Percentiles rank a stretch among this genome's conserved stretches.
Evolutionary conservation across 768 basidiomycete species (phyloP).

Genomic region (Suillus tomentosus): DNA sequence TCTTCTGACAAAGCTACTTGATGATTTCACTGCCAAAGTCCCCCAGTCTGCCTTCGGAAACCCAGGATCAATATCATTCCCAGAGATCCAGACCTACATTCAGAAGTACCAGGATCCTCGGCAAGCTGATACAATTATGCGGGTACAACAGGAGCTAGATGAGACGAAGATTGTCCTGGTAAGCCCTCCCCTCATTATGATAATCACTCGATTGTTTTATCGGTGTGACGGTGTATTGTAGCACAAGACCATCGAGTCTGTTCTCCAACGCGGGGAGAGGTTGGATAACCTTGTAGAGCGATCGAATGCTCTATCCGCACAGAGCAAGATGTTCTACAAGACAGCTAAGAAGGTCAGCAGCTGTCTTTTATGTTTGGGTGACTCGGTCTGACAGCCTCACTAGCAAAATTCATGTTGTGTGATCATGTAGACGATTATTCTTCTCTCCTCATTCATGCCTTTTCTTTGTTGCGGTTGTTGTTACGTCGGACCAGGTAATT

Average conservation of each 20-base stretch:
- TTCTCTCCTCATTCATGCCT: slow-evolving; percentile 16
- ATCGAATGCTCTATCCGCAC: slow-evolving; percentile 82
- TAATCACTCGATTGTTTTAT: slow-evolving; percentile 4
- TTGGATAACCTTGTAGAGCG: slow-evolving; percentile 94
- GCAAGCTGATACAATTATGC: slow-evolving; percentile 98
- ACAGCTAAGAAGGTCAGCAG: slow-evolving; percentile 92
- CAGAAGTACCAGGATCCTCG: slow-evolving; percentile 95
- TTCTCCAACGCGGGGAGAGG: slow-evolving; percentile 94
- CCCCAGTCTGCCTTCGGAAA: slow-evolving; percentile 69
- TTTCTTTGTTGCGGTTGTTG: slow-evolving; percentile 11
- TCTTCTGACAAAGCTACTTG: slow-evolving; percentile 87
- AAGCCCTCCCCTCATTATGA: slow-evolving; percentile 31
- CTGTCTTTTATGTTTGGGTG: slow-evolving; percentile 5
- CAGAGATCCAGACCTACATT: slow-evolving; percentile 73
- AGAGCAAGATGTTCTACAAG: slow-evolving; percentile 99
- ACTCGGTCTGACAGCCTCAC: slow-evolving; percentile 16
- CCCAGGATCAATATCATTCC: slow-evolving; percentile 73
- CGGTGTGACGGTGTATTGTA: slow-evolving; percentile 33
- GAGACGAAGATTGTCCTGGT: slow-evolving; percentile 99
- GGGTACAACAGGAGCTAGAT: slow-evolving; percentile 96
- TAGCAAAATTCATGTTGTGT: slow-evolving; percentile 97
- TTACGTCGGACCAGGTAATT: background rate
- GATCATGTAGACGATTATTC: slow-evolving; percentile 57
- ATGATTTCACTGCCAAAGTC: slow-evolving; percentile 85
- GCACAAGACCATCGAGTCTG: slow-evolving; percentile 99